phyloP scores from a whole-genome alignment of 495 filamentous ascomycete species.

The Penicillium chermesinum region DNA sequence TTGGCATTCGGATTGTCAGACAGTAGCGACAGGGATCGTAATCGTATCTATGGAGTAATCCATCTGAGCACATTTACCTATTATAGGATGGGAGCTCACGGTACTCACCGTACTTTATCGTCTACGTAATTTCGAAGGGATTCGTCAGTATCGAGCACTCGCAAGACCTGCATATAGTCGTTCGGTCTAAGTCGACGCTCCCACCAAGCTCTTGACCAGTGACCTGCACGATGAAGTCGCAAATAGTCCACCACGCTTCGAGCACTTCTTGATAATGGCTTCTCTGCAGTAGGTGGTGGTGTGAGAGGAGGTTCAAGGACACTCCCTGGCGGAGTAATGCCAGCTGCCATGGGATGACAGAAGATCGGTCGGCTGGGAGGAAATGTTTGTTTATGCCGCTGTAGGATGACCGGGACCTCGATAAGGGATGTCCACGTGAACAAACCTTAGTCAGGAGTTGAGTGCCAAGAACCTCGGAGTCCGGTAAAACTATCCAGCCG shows the following conservation, averaged over 20 bases:
- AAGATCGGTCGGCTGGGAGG: background rate
- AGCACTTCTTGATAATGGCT: conserved; percentile 1
- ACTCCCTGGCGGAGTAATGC: conserved; percentile 10
- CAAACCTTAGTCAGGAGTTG: background rate
- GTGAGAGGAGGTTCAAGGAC: conserved; percentile 1
- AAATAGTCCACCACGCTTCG: conserved; percentile 9
- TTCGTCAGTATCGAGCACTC: conserved; percentile 7
- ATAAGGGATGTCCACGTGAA: background rate
- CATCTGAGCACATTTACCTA: conserved; percentile 5
- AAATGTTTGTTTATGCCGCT: background rate
- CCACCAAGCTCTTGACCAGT: conserved; percentile 6
- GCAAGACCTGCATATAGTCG: conserved; percentile 9
- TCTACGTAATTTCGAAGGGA: conserved; percentile 13
- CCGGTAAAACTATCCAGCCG: background rate
- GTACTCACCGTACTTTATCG: conserved; percentile 17
- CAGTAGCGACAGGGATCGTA: conserved; percentile 12
- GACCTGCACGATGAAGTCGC: conserved; percentile 6
- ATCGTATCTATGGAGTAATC: conserved; percentile 5
- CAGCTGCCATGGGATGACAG: conserved; percentile 10
- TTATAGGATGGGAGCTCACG: conserved; percentile 1
- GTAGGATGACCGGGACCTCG: background rate
- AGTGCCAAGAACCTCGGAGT: background rate
- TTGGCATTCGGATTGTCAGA: conserved; percentile 22
- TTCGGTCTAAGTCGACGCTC: conserved; percentile 3
- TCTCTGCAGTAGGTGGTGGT: conserved; percentile 3